A percentile compares a stretch with the other conserved stretches of the same genome.
Conservation (phyloP, 2,329 filamentous ascomycete genomes). For the Talaromyces sp. region DNA sequence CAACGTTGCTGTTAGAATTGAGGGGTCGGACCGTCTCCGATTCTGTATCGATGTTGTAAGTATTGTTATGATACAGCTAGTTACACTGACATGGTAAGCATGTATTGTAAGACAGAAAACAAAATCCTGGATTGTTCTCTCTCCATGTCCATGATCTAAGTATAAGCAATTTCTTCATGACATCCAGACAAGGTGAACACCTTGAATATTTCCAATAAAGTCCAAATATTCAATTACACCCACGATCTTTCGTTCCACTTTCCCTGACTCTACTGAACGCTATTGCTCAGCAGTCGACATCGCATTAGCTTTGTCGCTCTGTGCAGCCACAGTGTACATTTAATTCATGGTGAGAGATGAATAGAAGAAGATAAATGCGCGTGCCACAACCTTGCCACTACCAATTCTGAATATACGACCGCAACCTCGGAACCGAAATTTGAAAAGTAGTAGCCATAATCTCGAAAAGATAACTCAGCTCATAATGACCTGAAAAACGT, state of each 20-base stretch:
- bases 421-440: too few relatives aligned
- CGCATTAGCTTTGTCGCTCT: too few relatives aligned
- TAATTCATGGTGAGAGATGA: not conserved
- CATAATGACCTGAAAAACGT: slow-evolving; percentile 19
- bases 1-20: not conserved
- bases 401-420: slow-evolving; percentile 21
- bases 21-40: not conserved
- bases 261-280: too few relatives aligned
- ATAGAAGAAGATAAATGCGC: slow-evolving; percentile 14
- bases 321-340: too few relatives aligned
- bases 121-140: not conserved
- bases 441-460: slow-evolving; percentile 22
- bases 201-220: too few relatives aligned
- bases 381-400: slow-evolving; percentile 19
- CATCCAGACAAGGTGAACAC: too few relatives aligned
- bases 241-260: too few relatives aligned
- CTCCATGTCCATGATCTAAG: not conserved
- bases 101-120: not conserved
- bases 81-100: not conserved
- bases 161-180: too few relatives aligned
- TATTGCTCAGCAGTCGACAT: not conserved
- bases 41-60: not conserved
- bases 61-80: not conserved
- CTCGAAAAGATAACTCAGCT: slow-evolving; percentile 22
- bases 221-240: too few relatives aligned